Percentiles rank a stretch among this genome's conserved stretches.
Conservation (phyloP, 192 early-diverging fungal species). For the Linderina pennispora region DNA sequence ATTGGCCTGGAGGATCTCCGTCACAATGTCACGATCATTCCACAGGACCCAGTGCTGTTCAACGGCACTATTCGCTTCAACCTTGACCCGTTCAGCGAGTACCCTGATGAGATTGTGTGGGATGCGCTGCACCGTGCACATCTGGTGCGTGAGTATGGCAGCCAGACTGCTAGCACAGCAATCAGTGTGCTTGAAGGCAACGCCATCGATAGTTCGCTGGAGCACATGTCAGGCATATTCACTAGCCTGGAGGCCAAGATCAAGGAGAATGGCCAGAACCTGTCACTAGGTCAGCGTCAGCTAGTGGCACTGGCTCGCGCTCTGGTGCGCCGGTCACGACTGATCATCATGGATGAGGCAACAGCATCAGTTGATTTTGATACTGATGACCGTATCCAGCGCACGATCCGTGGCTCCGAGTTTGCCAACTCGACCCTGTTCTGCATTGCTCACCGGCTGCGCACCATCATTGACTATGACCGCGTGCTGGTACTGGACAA, state of each 20-base stretch:
- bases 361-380: constrained; percentile 83
- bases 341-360: constrained; percentile 83
- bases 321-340: constrained; percentile 56
- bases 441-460: constrained; percentile 83
- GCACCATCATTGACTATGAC: constrained; percentile 82
- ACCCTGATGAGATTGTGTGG: constrained; percentile 73
- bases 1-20: constrained; percentile 76
- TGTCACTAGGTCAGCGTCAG: constrained; percentile 76
- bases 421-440: constrained; percentile 72
- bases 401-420: constrained; percentile 70
- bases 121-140: constrained; percentile 70
- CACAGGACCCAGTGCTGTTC: constrained; percentile 84
- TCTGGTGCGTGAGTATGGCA: constrained; percentile 45
- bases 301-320: constrained; percentile 75
- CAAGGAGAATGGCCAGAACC: constrained; percentile 75
- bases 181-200: background rate
- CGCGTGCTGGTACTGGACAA: constrained; percentile 75
- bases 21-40: constrained; percentile 75
- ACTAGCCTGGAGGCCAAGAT: constrained; percentile 69
- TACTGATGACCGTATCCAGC: constrained; percentile 85
- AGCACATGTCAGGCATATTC: constrained; percentile 26
- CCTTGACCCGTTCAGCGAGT: constrained; percentile 84
- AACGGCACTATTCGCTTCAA: constrained; percentile 78
- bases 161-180: constrained; percentile 15
- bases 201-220: background rate